phyloP scores from a whole-genome alignment of 176 grass and related monocot genomes.

The Juncus inflexus region DNA sequence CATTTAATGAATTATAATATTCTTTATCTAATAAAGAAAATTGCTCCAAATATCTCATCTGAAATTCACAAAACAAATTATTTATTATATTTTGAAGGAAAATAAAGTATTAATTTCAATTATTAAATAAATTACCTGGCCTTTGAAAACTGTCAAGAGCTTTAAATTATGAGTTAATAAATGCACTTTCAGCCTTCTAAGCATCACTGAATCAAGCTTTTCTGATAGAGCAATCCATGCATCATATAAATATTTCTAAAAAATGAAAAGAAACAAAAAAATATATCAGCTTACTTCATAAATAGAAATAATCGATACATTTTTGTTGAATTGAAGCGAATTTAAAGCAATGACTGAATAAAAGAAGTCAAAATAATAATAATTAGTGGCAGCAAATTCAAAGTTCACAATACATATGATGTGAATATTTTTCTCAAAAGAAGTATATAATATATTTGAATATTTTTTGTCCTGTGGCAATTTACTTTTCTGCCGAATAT shows the following conservation, averaged over 20 bases:
- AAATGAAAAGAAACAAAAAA: background rate
- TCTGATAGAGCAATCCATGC: slow-evolving; percentile 72
- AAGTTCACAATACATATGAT: too few relatives aligned
- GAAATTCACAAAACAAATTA: slow-evolving; percentile 23
- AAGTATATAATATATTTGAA: too few relatives aligned
- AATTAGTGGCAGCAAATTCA: background rate
- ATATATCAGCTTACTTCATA: slow-evolving; percentile 6
- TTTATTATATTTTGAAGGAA: background rate
- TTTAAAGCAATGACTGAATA: background rate
- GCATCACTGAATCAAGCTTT: slow-evolving; percentile 71
- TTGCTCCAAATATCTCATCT: slow-evolving; percentile 61
- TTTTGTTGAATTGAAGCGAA: background rate
- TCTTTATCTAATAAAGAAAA: slow-evolving; percentile 53
- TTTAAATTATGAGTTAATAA: slow-evolving; percentile 58
- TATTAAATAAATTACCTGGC: slow-evolving; percentile 43
- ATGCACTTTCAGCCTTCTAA: slow-evolving; percentile 74
- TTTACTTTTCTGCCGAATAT: too few relatives aligned
- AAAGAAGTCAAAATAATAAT: background rate
- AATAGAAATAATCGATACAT: background rate
- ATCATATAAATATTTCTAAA: slow-evolving; percentile 83
- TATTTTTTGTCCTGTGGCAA: too few relatives aligned
- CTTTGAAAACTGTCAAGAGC: slow-evolving; percentile 71
- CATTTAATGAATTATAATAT: slow-evolving; percentile 49
- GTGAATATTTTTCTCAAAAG: too few relatives aligned
- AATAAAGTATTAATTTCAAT: background rate